Evolutionary conservation across 2,329 filamentous ascomycete species (phyloP), one percentile per base, ranked within the genome.

Genomic region (Aureobasidium sp.): DNA sequence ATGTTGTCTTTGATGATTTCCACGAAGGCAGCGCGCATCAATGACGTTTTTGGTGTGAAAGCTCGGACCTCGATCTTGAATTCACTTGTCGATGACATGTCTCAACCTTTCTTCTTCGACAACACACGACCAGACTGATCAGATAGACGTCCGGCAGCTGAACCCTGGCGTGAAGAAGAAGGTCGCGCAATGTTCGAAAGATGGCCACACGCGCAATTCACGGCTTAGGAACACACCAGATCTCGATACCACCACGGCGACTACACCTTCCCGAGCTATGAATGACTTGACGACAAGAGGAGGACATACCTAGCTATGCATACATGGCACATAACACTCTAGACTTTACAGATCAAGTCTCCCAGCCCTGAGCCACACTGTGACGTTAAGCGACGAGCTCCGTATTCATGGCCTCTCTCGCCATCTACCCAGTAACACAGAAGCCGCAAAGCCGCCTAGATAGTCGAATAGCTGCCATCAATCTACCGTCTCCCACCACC

Each of bases 401-500:
- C n/a, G n/a, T n/a, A n/a, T n/a, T n/a, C n/a, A n/a, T n/a, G n/a
- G n/a, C n/a, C n/a, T n/a, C n/a, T n/a, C n/a, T n/a, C n/a, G n/a
- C n/a, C n/a, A n/a, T n/a, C n/a, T n/a, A n/a, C n/a, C n/a, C n/a
- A n/a, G n/a, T n/a, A n/a, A n/a, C n/a, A n/a, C n/a, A n/a, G n/a
- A n/a, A n/a, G n/a, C n/a, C n/a, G n/a, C n/a, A n/a, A n/a, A n/a
- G n/a, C n/a, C n/a, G n/a, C n/a, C 10, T 37, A 5, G 10, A 37
- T 37, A 4, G 6, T 37, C 35, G 15, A 17, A 37, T n/a, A 3
- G 15, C 13, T 17, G 15, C 35, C 15, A 1, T 17, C 19, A 13
- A 43, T 43, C n/a, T 5, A n/a, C 33, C 31, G 17, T 27, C 31
- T 51, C 15, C 31, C 4, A 6, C 55, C 53, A 31, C 65, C 64